These are phyloP conservation scores for Wickerhamiella lipophila DNA, from an alignment of 805 yeast genomes.

Conservation along the genomic window DNA sequence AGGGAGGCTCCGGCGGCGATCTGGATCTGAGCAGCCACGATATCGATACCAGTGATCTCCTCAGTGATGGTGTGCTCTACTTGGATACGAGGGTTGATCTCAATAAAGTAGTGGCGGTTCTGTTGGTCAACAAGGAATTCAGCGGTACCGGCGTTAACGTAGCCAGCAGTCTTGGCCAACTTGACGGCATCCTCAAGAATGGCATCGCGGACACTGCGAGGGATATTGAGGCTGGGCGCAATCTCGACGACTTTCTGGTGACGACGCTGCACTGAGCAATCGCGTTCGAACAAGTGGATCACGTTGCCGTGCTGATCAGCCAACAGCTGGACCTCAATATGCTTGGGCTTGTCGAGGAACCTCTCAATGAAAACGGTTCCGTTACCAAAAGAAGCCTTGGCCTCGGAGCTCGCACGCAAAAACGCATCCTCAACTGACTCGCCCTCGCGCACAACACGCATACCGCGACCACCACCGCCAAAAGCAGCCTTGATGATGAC, in stretches of 20 bases:
- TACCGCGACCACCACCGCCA: slow-evolving; percentile 99
- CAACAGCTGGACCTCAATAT: slow-evolving; percentile 90
- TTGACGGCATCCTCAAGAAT: slow-evolving; percentile 90
- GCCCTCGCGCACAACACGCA: slow-evolving; percentile 97
- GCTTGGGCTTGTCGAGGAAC: slow-evolving; percentile 89
- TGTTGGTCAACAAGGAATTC: slow-evolving; percentile 89
- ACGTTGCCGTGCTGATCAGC: slow-evolving; percentile 93
- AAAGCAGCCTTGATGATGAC: slow-evolving; percentile 97
- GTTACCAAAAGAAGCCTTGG: slow-evolving; percentile 89
- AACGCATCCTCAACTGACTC: slow-evolving; percentile 88
- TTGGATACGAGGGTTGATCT: slow-evolving; percentile 95
- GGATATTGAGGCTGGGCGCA: slow-evolving; percentile 91
- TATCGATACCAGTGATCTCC: slow-evolving; percentile 95
- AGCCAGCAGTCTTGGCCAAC: slow-evolving; percentile 76
- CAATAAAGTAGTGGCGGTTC: slow-evolving; percentile 93
- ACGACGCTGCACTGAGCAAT: slow-evolving; percentile 98
- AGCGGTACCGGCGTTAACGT: slow-evolving; percentile 96
- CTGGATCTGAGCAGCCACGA: slow-evolving; percentile 97
- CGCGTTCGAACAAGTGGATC: slow-evolving; percentile 91
- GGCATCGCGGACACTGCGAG: slow-evolving; percentile 73
- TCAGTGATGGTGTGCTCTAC: slow-evolving; percentile 98
- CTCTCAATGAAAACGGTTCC: slow-evolving; percentile 98
- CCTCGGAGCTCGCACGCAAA: slow-evolving; percentile 86
- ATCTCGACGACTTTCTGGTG: slow-evolving; percentile 98
- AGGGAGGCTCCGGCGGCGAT: slow-evolving; percentile 97